Base-by-base conservation (phyloP, 306 rosid species). In the Senna tora region DNA sequence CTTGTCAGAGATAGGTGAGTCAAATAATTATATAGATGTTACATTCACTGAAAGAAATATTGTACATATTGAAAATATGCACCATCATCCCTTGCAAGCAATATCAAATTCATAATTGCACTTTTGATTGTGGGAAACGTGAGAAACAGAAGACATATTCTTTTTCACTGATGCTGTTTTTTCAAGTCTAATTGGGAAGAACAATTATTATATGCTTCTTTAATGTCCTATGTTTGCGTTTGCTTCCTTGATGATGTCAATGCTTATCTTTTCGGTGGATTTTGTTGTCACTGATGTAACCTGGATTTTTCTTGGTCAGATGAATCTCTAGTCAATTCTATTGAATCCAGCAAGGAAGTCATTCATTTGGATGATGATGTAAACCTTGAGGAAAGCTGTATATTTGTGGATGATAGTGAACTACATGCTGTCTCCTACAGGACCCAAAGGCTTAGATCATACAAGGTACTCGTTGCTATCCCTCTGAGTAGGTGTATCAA, bases 401-500 rank as follows among this genome's bases (percentile, higher is more conserved):
- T 83, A 69, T 50, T 77, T 76, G 80, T 84, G 53, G 86, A 86
- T 22, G 90, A 83, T 70, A 80, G 75, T 8, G 76, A 77, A 68
- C 87, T 89, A 36, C 71, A 86, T 77, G 91, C 87, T 20, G 76
- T 78, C 53, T 75, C 95, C 55, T 53, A 32, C 69, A 82, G 95
- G 84, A 54, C 69, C 59, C 92, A 65, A 84, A 89, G 80, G 33
- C 67, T 38, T 67, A 77, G 90, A 76, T 91, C 99, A 9, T 94
- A 87, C 81, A 89, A 68, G 97, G 99, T 91, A 80, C 39, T 75
- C 46, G 42, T 33, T 39, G 57, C 66, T 73, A 17, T 68, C 75
- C 46, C 55, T 58, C 74, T 59, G 25, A 38, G 71, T 43, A 47
- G 55, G 28, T 61, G 16, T 62, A 50, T 55, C 42, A n/a, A 50